Evolutionary conservation across 2,329 filamentous ascomycete species (phyloP), one percentile per base, ranked within the genome.

Genomic region (Colletotrichum endophyticum): DNA sequence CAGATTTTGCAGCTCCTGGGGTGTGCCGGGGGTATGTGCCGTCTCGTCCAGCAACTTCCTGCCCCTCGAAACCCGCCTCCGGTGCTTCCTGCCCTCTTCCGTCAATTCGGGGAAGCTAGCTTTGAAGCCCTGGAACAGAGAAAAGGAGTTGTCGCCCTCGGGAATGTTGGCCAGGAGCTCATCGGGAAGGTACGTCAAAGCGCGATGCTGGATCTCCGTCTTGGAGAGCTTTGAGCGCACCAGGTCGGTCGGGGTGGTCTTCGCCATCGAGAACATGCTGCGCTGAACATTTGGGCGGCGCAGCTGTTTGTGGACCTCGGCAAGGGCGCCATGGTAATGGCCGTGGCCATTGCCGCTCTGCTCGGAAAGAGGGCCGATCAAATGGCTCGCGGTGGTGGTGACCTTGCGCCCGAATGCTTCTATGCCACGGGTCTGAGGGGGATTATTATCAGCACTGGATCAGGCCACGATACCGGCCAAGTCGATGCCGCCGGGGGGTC

Each of bases 381-480:
- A 90, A 85, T 98, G 96, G 82, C 93, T 95, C 73, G 97, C 97
- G 25, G 97, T 99, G 32, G 95, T 95, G 34, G 96, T 97, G 78
- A 99, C 96, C 87, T 98, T 99, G 83, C 96, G 93, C 80, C 96
- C 93, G 86, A 99, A 98, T 72, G 95, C 95, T 87, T 98, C 96
- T 81, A 99, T 88, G 79, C 97, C 95, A 81, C 95, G 94, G 72
- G 95, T 93, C 96, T 98, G 81, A 67, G 66, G 78, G 73, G 78
- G 8, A 75, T 22, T 8, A n/a, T 25, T 16, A 19, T 53, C 19
- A 53, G 44, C 44, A 53, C 44, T 53, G 36, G 36, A 28, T 76
- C 71, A 76, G 71, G 53, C 34, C 77, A 81, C 78, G 66, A 30
- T 64, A 62, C 80, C 79, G 61, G 75, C 73, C 57, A 73, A 71